Conservation (phyloP, 2,329 filamentous ascomycete genomes). For the Phaeosphaeriaceae sp. region DNA sequence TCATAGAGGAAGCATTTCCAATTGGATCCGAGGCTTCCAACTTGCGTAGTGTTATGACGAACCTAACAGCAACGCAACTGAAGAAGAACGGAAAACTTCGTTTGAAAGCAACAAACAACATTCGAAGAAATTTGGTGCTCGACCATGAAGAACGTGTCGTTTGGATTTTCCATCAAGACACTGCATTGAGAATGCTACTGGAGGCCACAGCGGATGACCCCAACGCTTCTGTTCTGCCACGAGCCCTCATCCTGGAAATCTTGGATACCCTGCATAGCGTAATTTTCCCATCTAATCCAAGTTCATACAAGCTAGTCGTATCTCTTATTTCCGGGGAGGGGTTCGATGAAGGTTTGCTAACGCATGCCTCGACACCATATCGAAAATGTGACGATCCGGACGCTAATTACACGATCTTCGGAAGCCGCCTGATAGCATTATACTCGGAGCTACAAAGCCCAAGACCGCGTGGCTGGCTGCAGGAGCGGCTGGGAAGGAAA, state of each 20-base stretch:
- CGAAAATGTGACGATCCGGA: slow-evolving; percentile 20
- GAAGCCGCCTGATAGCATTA: slow-evolving; percentile 22
- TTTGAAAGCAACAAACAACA: slow-evolving; percentile 3
- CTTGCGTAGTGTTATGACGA: neutral
- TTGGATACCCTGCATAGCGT: slow-evolving; percentile 17
- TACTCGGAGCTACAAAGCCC: slow-evolving; percentile 35
- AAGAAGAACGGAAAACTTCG: neutral
- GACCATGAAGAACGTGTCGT: neutral
- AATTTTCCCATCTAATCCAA: slow-evolving; percentile 11
- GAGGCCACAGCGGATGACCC: neutral
- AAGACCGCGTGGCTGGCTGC: slow-evolving; percentile 31
- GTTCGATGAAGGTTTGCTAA: slow-evolving; percentile 10
- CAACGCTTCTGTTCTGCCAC: slow-evolving; percentile 4
- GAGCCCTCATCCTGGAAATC: slow-evolving; percentile 8
- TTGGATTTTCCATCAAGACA: slow-evolving; percentile 13
- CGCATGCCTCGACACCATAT: slow-evolving; percentile 8
- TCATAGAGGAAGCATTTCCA: neutral
- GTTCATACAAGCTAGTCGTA: slow-evolving; percentile 16
- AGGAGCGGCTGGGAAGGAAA: slow-evolving; percentile 10
- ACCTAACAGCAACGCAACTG: neutral
- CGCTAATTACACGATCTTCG: slow-evolving; percentile 34
- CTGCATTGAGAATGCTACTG: slow-evolving; percentile 13
- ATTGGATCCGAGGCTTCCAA: neutral
- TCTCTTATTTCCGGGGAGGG: slow-evolving; percentile 4
- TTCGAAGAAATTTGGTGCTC: slow-evolving; percentile 8